phyloP scores from a whole-genome alignment of 163 green algal genomes.

The Chloromonas sp. region DNA sequence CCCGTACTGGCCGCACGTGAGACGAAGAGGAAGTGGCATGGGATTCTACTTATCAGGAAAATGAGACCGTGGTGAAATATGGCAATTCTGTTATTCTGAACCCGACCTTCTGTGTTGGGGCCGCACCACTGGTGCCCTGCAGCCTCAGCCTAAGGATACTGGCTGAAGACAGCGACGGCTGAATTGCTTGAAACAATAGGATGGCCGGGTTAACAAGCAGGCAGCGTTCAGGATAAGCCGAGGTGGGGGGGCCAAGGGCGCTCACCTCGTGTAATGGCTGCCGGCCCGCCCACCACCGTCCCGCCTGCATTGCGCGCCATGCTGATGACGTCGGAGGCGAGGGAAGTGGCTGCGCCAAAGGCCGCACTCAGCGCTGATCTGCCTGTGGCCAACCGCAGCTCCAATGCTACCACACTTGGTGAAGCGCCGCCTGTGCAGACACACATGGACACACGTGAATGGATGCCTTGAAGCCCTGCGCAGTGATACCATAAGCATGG shows the following conservation, averaged over 20 bases:
- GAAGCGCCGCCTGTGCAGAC: background rate
- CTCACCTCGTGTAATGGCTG: background rate
- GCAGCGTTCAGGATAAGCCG: background rate
- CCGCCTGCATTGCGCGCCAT: background rate
- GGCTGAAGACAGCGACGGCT: too few species aligned
- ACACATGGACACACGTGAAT: background rate
- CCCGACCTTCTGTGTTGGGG: background rate
- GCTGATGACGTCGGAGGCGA: background rate
- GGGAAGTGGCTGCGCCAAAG: background rate
- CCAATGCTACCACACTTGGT: background rate
- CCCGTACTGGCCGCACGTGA: background rate
- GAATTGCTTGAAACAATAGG: too few species aligned
- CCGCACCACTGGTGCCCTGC: background rate
- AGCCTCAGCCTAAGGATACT: background rate
- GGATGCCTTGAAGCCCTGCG: too few species aligned
- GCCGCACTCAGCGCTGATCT: background rate
- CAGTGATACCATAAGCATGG: too few species aligned
- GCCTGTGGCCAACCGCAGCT: background rate
- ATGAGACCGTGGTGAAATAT: background rate
- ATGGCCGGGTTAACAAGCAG: too few species aligned
- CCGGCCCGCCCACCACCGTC: background rate
- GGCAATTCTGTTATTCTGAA: background rate
- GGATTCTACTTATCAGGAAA: too few species aligned
- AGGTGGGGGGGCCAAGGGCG: background rate
- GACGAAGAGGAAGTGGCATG: too few species aligned